A percentile compares a stretch with the other conserved stretches of the same genome.
Conservation (phyloP, 495 filamentous ascomycete species). For the Hypoxylon rickii region DNA sequence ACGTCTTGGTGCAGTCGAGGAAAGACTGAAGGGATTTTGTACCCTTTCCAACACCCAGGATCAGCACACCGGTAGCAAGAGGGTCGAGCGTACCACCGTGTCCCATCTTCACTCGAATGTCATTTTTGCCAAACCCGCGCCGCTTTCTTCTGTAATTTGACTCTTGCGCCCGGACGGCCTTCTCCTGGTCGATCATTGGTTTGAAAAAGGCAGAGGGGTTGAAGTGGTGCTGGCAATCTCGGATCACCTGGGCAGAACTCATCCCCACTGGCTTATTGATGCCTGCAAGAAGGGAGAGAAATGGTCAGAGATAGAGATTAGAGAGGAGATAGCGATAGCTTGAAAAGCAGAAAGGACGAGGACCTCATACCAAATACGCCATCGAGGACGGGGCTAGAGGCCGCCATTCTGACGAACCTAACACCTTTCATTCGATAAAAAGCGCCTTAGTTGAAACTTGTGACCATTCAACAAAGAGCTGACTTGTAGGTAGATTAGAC, state of each 20-base stretch:
- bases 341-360: not conserved
- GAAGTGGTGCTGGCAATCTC: slow-evolving; percentile 80
- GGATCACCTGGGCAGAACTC: slow-evolving; percentile 85
- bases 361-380: slow-evolving; percentile 70
- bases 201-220: slow-evolving; percentile 77
- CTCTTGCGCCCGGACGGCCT: slow-evolving; percentile 54
- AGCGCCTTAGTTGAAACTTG: too few relatives aligned
- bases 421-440: slow-evolving; percentile 34
- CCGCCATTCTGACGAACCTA: slow-evolving; percentile 53
- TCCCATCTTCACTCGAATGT: slow-evolving; percentile 84
- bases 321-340: not conserved
- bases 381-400: slow-evolving; percentile 62
- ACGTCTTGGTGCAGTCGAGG: slow-evolving; percentile 86
- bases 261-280: slow-evolving; percentile 89
- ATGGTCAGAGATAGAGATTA: not conserved
- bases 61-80: slow-evolving; percentile 88
- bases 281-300: slow-evolving; percentile 53
- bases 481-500: too few relatives aligned
- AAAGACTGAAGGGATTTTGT: slow-evolving; percentile 82
- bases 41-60: slow-evolving; percentile 83
- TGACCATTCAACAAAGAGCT: not conserved
- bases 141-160: slow-evolving; percentile 58
- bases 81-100: slow-evolving; percentile 97
- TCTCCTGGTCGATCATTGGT: slow-evolving; percentile 70
- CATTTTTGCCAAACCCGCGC: slow-evolving; percentile 54